Percentiles rank a stretch among this genome's conserved stretches.
Evolutionary conservation across 1,284 basidiomycete species (phyloP).

Genomic region (Pseudozyma thailandica): DNA sequence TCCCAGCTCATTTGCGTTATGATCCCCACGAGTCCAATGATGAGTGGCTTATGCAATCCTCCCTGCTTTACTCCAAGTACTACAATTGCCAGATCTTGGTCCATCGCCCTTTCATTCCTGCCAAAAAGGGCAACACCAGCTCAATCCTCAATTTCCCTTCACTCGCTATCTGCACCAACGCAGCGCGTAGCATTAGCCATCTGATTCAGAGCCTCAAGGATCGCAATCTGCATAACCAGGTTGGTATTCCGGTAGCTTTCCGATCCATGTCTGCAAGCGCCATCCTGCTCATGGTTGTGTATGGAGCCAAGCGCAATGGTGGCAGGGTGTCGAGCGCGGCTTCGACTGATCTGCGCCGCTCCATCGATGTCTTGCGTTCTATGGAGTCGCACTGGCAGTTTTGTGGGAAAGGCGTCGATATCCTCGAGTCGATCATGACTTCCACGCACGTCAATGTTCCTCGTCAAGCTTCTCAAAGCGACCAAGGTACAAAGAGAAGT

Average conservation of each 20-base stretch:
- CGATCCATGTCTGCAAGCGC: constrained; percentile 40
- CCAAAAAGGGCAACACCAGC: constrained; percentile 39
- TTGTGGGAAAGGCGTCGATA: constrained; percentile 45
- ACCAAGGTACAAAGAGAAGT: constrained; percentile 45
- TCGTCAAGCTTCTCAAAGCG: neutral
- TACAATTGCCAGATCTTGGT: constrained; percentile 60
- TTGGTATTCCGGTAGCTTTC: constrained; percentile 26
- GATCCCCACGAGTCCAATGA: constrained; percentile 51
- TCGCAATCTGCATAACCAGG: constrained; percentile 29
- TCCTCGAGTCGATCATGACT: constrained; percentile 48
- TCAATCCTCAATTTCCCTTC: constrained; percentile 61
- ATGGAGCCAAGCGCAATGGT: constrained; percentile 53
- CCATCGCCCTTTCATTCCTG: constrained; percentile 63
- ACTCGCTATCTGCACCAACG: constrained; percentile 63
- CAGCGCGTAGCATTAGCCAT: constrained; percentile 57
- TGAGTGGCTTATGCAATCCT: constrained; percentile 53
- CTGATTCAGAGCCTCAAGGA: constrained; percentile 45
- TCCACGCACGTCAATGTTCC: constrained; percentile 41
- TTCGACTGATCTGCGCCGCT: constrained; percentile 51
- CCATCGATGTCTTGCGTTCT: constrained; percentile 45
- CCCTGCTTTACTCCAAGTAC: constrained; percentile 52
- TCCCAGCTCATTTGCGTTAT: constrained; percentile 57
- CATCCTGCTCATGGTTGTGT: constrained; percentile 56
- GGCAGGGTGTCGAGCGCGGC: constrained; percentile 49
- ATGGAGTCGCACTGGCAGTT: constrained; percentile 55